A percentile compares a stretch with the other conserved stretches of the same genome.
Evolutionary conservation across 768 basidiomycete genomes (phyloP).

Genomic region (Phaeolepiota aurea): DNA sequence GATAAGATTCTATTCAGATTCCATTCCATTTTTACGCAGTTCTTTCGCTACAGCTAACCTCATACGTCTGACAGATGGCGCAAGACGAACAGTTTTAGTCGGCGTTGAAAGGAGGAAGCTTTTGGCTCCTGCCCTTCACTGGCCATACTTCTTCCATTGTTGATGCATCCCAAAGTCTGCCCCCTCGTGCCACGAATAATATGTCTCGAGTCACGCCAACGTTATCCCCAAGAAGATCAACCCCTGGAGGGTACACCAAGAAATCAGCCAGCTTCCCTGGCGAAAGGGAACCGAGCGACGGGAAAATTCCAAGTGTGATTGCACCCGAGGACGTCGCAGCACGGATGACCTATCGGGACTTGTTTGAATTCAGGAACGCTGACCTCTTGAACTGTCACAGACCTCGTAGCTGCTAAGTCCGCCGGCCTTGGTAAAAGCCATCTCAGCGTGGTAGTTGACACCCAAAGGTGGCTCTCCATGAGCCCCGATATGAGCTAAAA

Average conservation of each 20-base stretch:
- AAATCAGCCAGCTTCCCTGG: slow-evolving; percentile 67
- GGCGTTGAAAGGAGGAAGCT: slow-evolving; percentile 52
- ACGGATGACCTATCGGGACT: slow-evolving; percentile 41
- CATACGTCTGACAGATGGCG: no score
- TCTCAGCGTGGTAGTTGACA: slow-evolving; percentile 71
- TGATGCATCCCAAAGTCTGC: slow-evolving; percentile 61
- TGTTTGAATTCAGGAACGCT: not conserved
- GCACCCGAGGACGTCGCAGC: slow-evolving; percentile 66
- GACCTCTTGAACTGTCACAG: not conserved
- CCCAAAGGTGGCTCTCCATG: slow-evolving; percentile 71
- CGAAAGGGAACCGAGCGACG: slow-evolving; percentile 55
- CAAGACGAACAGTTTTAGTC: slow-evolving; percentile 23
- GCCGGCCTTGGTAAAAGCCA: slow-evolving; percentile 54
- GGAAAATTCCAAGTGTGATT: slow-evolving; percentile 51
- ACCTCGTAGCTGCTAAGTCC: slow-evolving; percentile 70
- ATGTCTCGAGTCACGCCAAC: slow-evolving; percentile 44
- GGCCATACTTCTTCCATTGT: slow-evolving; percentile 71
- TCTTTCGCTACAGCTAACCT: no score
- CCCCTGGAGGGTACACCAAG: slow-evolving; percentile 52
- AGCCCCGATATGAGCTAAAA: slow-evolving; percentile 60
- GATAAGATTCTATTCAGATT: no score
- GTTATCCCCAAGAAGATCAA: slow-evolving; percentile 47
- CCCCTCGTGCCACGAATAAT: slow-evolving; percentile 51
- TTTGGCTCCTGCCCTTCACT: slow-evolving; percentile 44
- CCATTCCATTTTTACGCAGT: no score